These are phyloP conservation scores for Ascochyta clinopodiicola DNA, from an alignment of 2,329 filamentous ascomycete species.

Conservation along the genomic window DNA sequence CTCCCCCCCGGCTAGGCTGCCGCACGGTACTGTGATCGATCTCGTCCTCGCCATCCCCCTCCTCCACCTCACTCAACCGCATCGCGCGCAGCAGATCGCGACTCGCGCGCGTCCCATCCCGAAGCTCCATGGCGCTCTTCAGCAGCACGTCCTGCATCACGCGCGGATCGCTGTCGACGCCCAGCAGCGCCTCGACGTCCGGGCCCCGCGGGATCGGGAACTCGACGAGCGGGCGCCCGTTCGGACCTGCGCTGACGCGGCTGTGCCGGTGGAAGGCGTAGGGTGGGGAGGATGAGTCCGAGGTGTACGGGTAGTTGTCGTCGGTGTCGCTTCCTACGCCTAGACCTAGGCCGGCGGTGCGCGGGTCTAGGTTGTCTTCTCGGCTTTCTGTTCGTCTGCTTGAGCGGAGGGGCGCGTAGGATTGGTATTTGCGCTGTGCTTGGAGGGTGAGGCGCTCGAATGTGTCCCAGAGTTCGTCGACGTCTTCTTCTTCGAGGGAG, in stretches of 20 bases:
- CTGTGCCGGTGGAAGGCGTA: conserved; percentile 23
- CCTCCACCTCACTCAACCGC: conserved; percentile 36
- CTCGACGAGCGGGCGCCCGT: conserved; percentile 42
- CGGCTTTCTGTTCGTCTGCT: conserved; percentile 26
- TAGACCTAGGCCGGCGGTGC: conserved; percentile 10
- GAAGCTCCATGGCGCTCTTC: conserved; percentile 39
- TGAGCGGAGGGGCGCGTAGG: conserved; percentile 20
- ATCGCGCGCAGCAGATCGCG: conserved; percentile 42
- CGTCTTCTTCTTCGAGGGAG: conserved; percentile 43
- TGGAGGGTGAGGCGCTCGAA: conserved; percentile 33
- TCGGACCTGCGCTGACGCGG: conserved; percentile 38
- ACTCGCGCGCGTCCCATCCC: conserved; percentile 39
- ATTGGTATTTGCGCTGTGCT: conserved; percentile 21
- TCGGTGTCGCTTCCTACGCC: conserved; percentile 30
- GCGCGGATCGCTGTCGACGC: conserved; percentile 24
- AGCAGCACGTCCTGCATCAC: conserved; percentile 37
- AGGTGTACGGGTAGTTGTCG: conserved; percentile 32
- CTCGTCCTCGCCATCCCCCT: conserved; percentile 1
- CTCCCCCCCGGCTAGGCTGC: conserved; percentile 9
- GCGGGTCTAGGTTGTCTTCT: conserved; percentile 20
- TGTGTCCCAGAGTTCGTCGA: conserved; percentile 45
- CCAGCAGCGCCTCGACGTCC: conserved; percentile 35
- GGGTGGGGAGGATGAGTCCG: conserved; percentile 20
- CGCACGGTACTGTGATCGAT: conserved; percentile 20
- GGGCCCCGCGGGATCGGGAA: conserved; percentile 44